Base-by-base conservation (phyloP, 805 yeast genomes). In the Ogataea ramenticola region DNA sequence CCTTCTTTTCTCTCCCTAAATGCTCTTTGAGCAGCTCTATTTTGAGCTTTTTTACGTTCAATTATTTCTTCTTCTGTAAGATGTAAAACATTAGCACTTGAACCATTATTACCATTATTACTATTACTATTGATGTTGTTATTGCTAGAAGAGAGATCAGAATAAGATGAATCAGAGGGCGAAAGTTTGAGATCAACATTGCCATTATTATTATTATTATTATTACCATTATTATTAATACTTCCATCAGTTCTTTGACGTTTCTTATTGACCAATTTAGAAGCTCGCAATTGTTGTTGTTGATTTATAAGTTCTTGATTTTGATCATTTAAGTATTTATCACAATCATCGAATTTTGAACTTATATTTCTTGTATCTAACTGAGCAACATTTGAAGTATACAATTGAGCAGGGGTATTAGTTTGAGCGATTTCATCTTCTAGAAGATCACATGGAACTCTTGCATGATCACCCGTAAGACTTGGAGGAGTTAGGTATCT, bases 11-110 rank as follows among this genome's bases (percentile, higher is more conserved):
- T 76, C 61, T 86, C 90, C 48, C 95, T 68, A 62, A 85, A 87
- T 2, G 95, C 95, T 51, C 89, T 70, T 64, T 87, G 96, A 1
- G 95, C 95, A 11, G 90, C 90, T 54, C 95, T 69, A 57, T 86
- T 86, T 58, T 83, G 93, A 2, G 87, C 88, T 56, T 80, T 84
- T 42, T 86, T 73, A 58, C 77, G 79, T 49, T 72, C 66, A 17
- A 71, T 71, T 6, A 76, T 53, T 47, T 79, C 75, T 35, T 65
- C 64, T 42, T 68, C 61, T 4, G 37, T 19, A 4, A 34, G n/a
- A 9, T 34, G 24, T 3, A 55, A 37, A 11, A 46, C 27, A 21
- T 20, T n/a, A 11, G 21, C 19, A n/a, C n/a, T n/a, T 10, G 21
- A 9, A 33, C 9, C 12, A 33, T 16, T 17, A 16, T 9, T 33